phyloP scores from a whole-genome alignment of 495 filamentous ascomycete genomes.

The Sphaerosporella brunnea region DNA sequence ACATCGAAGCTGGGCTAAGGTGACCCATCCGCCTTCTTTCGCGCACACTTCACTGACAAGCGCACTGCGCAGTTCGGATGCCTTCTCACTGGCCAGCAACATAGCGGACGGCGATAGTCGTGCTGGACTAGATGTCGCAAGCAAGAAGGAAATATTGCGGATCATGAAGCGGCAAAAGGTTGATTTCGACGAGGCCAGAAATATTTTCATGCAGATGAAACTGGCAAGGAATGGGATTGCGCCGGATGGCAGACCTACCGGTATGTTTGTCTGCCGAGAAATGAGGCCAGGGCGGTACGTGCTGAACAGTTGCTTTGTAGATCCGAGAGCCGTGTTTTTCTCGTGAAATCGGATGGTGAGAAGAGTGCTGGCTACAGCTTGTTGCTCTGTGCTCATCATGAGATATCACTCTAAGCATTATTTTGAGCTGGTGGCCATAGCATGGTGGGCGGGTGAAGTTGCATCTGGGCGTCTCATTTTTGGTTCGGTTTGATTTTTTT shows the following conservation, averaged over 20 bases:
- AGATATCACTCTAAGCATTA: too few relatives aligned
- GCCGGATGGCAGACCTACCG: conserved; percentile 67
- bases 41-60: background rate
- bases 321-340: conserved; percentile 20
- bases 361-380: too few relatives aligned
- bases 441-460: too few relatives aligned
- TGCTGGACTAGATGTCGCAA: conserved; percentile 57
- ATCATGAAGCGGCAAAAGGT: conserved; percentile 73
- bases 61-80: conserved; percentile 36
- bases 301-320: too few relatives aligned
- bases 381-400: too few relatives aligned
- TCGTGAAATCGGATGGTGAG: conserved; percentile 9
- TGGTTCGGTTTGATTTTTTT: too few relatives aligned
- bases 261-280: too few relatives aligned
- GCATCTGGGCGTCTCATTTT: too few relatives aligned
- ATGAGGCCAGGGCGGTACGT: too few relatives aligned
- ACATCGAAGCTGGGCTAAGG: conserved; percentile 65
- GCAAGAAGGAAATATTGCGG: conserved; percentile 59
- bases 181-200: conserved; percentile 77
- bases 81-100: conserved; percentile 68
- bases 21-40: conserved; percentile 4
- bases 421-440: too few relatives aligned
- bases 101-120: conserved; percentile 57
- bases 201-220: conserved; percentile 63
- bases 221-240: conserved; percentile 78